Base-by-base conservation (phyloP, 768 basidiomycete genomes). In the Auriculariales sp. region DNA sequence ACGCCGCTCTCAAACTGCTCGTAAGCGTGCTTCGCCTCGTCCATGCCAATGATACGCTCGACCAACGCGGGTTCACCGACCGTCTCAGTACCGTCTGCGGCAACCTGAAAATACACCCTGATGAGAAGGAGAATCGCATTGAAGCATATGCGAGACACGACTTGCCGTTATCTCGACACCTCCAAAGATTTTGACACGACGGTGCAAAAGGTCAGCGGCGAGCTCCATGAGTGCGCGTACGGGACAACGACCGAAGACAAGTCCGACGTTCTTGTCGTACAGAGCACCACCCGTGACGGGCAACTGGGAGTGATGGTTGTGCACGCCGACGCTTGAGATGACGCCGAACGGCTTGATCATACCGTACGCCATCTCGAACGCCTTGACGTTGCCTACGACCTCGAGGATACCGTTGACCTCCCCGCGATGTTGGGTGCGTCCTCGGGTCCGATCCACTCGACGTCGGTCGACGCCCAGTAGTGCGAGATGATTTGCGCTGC, bases 201-300 rank as follows among this genome's bases (percentile, higher is more conserved):
- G 77, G 39, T 81, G 67, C 28, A 90, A 64, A 27, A 89, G 61
- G 55, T 79, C 79, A 33, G 83, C 71, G 2, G 84, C 86, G 50
- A 74, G 62, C 9, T 81, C 80, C 56, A 88, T 79, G 74, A 87
- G 77, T 1, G 84, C 77, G 12, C 81, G 76, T 3, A 84, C 83
- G 14, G 84, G 86, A 55, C 85, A 88, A 7, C 85, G 76, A 7
- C 87, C 87, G 59, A 88, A 89, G 57, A 85, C 80, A 24, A 86
- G 67, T 1, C 81, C 83, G 5, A 86, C 72, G 61, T 88, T 89
- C 64, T 85, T 84, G 68, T 79, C 68, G 62, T 88, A 89, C 50
- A 80, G 58, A 35, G 79, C 68, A 4, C 59, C 58, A 19, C 74
- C 71, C 7, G 66, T 62, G 2, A 75, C 71, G n/a, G 55, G 53